Conservation (phyloP, 2,329 filamentous ascomycete genomes). For the Amylocarpus encephaloides region DNA sequence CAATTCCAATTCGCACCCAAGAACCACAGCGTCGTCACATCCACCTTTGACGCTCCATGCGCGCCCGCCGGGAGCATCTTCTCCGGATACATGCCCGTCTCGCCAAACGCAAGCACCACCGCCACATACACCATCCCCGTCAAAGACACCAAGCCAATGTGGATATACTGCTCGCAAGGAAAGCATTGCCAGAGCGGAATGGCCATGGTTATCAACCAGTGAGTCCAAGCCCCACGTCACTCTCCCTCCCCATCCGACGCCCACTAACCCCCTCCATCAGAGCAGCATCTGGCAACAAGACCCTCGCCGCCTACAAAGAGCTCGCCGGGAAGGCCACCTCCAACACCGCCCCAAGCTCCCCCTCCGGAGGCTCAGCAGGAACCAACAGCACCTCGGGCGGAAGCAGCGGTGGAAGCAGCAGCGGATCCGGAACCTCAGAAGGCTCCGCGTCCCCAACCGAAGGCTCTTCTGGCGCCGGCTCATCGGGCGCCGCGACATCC, state of each 20-base stretch:
- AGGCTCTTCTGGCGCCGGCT: neutral
- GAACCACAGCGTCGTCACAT: slow-evolving; percentile 78
- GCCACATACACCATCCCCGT: slow-evolving; percentile 67
- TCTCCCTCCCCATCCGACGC: neutral
- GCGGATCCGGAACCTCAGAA: slow-evolving; percentile 4
- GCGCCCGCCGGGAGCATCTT: slow-evolving; percentile 56
- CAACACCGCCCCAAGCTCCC: slow-evolving; percentile 36
- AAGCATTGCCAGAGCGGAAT: slow-evolving; percentile 59
- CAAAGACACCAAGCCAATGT: slow-evolving; percentile 63
- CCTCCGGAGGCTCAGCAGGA: neutral
- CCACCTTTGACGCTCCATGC: slow-evolving; percentile 66
- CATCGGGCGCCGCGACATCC: slow-evolving; percentile 2
- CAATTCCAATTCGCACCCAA: slow-evolving; percentile 60
- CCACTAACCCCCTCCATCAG: slow-evolving; percentile 7
- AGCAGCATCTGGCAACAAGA: slow-evolving; percentile 1
- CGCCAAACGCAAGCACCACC: slow-evolving; percentile 44
- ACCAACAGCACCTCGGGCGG: slow-evolving; percentile 10
- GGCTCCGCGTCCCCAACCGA: neutral
- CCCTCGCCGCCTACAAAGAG: slow-evolving; percentile 27
- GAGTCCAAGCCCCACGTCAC: slow-evolving; percentile 2
- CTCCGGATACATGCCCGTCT: slow-evolving; percentile 61
- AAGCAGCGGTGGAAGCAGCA: slow-evolving; percentile 11
- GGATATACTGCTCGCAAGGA: slow-evolving; percentile 71
- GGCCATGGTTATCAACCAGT: slow-evolving; percentile 38
- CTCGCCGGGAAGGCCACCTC: slow-evolving; percentile 34